Evolutionary conservation across 441 rosid genomes (phyloP).

Genomic region (Erodium texanum): DNA sequence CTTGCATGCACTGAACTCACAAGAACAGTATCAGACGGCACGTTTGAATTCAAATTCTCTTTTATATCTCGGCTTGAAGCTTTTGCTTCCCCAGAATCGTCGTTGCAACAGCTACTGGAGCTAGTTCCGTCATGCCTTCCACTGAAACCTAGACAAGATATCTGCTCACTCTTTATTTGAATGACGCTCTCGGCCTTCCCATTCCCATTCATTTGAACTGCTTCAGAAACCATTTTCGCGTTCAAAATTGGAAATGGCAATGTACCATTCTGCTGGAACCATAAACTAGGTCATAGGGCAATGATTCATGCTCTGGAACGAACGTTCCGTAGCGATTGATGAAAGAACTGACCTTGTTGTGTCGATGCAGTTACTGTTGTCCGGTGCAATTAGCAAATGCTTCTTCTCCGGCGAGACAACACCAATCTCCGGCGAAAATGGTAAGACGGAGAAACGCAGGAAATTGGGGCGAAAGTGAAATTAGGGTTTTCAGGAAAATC

Average conservation of each 20-base stretch:
- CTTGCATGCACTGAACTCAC: slow-evolving; percentile 30
- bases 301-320: neutral
- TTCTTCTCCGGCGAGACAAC: neutral
- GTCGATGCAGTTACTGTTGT: too few relatives aligned
- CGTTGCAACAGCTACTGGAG: slow-evolving; percentile 21
- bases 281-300: neutral
- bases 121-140: slow-evolving; percentile 32
- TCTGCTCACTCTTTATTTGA: slow-evolving; percentile 20
- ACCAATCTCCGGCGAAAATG: too few relatives aligned
- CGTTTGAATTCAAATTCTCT: slow-evolving; percentile 24
- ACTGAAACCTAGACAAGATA: slow-evolving; percentile 25
- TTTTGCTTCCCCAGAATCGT: slow-evolving; percentile 24
- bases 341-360: neutral
- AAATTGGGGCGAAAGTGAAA: neutral
- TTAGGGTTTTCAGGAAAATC: neutral
- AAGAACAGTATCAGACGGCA: slow-evolving; percentile 25
- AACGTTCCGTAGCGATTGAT: neutral
- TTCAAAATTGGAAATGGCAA: slow-evolving; percentile 18
- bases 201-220: slow-evolving; percentile 29
- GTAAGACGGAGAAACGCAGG: neutral
- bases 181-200: slow-evolving; percentile 33
- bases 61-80: slow-evolving; percentile 12
- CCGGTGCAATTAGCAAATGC: neutral
- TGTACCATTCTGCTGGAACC: too few relatives aligned
- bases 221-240: slow-evolving; percentile 47